Evolutionary conservation across 495 filamentous ascomycete genomes (phyloP).

Genomic region (Neurospora sublineolata): DNA sequence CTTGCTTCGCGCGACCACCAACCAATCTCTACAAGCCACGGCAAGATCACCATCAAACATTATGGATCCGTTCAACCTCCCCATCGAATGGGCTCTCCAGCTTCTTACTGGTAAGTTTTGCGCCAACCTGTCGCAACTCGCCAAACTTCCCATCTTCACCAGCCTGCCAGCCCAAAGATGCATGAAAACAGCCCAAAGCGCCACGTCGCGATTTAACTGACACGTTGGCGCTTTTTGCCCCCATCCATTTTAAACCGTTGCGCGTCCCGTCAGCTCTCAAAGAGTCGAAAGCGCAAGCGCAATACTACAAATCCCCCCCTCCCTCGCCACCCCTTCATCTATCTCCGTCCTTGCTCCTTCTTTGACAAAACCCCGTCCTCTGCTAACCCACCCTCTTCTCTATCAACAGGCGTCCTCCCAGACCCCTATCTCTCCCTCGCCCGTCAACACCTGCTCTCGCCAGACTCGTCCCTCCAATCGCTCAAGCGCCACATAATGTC

Average conservation of each 20-base stretch:
- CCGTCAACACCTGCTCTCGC: constrained; percentile 27
- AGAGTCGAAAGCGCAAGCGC: background rate
- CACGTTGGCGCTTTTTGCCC: background rate
- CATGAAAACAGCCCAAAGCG: background rate
- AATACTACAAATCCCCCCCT: background rate
- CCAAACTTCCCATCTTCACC: background rate
- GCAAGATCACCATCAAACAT: background rate
- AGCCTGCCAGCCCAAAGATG: background rate
- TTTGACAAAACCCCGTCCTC: background rate
- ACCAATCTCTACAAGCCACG: background rate
- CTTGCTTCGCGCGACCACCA: background rate
- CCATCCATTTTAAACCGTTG: background rate
- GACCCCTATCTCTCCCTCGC: constrained; percentile 23
- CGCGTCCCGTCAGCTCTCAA: background rate
- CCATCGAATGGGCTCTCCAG: background rate
- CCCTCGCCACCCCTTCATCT: background rate
- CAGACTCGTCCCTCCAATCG: constrained; percentile 23
- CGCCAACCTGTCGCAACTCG: background rate
- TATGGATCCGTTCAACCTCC: background rate
- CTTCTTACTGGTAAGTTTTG: background rate
- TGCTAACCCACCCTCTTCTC: background rate
- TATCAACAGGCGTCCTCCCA: constrained; percentile 30
- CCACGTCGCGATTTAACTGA: background rate
- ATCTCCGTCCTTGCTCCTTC: background rate
- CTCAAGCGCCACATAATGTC: constrained; percentile 18